These are phyloP conservation scores for Aspergillus sclerotioniger DNA, from an alignment of 495 filamentous ascomycete genomes.

Conservation along the genomic window DNA sequence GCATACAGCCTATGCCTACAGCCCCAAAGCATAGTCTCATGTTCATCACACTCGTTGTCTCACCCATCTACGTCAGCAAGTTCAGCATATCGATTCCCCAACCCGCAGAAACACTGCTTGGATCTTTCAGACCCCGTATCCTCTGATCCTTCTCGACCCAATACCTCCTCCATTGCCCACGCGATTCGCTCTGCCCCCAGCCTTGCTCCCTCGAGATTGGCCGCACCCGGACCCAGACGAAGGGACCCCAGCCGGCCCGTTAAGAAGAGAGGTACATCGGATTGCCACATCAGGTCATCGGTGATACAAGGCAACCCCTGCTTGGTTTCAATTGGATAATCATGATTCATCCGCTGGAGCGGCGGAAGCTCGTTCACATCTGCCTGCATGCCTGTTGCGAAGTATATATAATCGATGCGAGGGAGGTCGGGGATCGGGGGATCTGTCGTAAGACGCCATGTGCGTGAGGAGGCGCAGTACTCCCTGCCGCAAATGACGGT, in stretches of 20 bases:
- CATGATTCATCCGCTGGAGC: constrained; percentile 46
- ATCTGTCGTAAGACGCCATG: constrained; percentile 50
- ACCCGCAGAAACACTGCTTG: constrained; percentile 29
- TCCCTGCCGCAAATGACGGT: constrained; percentile 43
- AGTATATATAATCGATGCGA: constrained; percentile 62
- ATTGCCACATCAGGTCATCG: constrained; percentile 60
- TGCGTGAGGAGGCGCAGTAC: constrained; percentile 35
- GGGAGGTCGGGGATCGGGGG: constrained; percentile 50
- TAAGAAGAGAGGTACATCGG: constrained; percentile 59
- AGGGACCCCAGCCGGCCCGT: constrained; percentile 58
- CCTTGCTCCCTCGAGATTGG: constrained; percentile 63
- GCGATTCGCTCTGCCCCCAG: constrained; percentile 61
- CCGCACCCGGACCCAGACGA: constrained; percentile 58
- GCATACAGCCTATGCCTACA: constrained; percentile 46
- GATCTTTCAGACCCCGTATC: constrained; percentile 8
- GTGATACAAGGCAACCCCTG: constrained; percentile 60
- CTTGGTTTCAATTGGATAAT: constrained; percentile 52
- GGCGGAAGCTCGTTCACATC: constrained; percentile 51
- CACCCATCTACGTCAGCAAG: constrained; percentile 15
- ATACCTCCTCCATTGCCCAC: constrained; percentile 55
- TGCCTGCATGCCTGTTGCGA: constrained; percentile 56
- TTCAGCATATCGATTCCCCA: constrained; percentile 28
- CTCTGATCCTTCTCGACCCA: constrained; percentile 24
- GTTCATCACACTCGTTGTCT: neutral
- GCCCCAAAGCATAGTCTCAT: constrained; percentile 42